phyloP scores from a whole-genome alignment of 495 filamentous ascomycete genomes.

The Lophiotrema nucula region DNA sequence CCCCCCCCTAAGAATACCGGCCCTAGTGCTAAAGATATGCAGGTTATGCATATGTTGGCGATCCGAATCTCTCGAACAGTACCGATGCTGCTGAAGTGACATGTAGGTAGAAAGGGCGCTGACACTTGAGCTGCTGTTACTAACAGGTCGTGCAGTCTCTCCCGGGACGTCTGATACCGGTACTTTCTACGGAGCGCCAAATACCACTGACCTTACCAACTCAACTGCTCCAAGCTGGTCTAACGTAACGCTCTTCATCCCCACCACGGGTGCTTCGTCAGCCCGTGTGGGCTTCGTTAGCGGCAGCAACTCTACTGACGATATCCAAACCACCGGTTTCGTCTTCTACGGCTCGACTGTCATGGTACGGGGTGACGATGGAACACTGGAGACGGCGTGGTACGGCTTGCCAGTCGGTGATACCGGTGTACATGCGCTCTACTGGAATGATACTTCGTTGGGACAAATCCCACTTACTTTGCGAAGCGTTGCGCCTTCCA shows the following conservation, averaged over 20 bases:
- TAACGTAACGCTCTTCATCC: conserved; percentile 6
- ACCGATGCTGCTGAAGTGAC: conserved; percentile 5
- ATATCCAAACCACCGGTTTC: background rate
- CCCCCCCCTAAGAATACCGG: background rate
- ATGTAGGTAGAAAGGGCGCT: background rate
- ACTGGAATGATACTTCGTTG: conserved; percentile 4
- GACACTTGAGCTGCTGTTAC: background rate
- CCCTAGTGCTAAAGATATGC: background rate
- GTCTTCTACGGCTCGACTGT: conserved; percentile 9
- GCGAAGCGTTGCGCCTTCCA: conserved; percentile 3
- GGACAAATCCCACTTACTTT: background rate
- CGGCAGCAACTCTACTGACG: background rate
- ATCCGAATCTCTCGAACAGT: conserved; percentile 9
- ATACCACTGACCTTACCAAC: conserved; percentile 3
- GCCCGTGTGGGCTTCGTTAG: conserved; percentile 3
- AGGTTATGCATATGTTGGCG: conserved; percentile 10
- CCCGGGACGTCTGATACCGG: background rate
- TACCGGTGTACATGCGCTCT: conserved; percentile 5
- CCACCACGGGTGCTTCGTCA: background rate
- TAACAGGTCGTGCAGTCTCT: background rate
- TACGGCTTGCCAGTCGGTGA: background rate
- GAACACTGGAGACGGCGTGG: background rate
- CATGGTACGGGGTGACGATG: background rate
- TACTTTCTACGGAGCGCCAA: background rate
- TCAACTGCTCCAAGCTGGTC: background rate